Conservation (phyloP, 225 moss, liverwort and hornwort species). For the Bryum argenteum region DNA sequence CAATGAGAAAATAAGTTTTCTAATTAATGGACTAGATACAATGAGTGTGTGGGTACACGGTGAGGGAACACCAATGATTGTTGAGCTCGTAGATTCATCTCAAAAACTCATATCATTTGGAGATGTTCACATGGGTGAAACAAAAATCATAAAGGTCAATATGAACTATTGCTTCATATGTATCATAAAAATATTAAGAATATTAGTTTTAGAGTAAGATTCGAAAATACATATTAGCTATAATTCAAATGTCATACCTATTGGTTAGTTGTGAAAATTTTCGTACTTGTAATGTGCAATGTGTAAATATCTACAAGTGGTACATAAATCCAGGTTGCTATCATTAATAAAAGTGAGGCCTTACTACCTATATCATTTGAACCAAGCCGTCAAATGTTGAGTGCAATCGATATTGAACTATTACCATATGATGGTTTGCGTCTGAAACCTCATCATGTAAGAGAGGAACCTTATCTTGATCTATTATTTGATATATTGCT, state of each 20-base stretch:
- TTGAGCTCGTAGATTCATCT: conserved; percentile 73
- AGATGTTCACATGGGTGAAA: conserved; percentile 62
- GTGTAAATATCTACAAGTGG: too few relatives aligned
- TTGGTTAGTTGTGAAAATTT: too few relatives aligned
- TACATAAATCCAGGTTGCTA: conserved; percentile 31
- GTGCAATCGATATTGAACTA: conserved; percentile 71
- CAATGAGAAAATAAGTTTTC: conserved; percentile 68
- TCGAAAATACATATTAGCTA: too few relatives aligned
- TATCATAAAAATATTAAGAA: rapidly evolving
- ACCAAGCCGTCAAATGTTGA: conserved; percentile 45
- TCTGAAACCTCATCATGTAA: conserved; percentile 58
- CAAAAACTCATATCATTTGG: conserved; percentile 79
- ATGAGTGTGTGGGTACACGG: conserved; percentile 69
- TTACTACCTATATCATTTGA: conserved; percentile 53
- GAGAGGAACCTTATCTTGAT: too few relatives aligned
- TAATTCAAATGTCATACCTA: too few relatives aligned
- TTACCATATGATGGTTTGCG: conserved; percentile 72
- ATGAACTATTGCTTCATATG: too few relatives aligned
- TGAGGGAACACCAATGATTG: conserved; percentile 76
- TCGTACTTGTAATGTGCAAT: too few relatives aligned
- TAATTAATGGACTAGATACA: conserved; percentile 74
- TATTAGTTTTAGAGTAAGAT: too few relatives aligned
- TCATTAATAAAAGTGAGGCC: conserved; percentile 58
- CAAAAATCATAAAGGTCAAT: conserved; percentile 50
- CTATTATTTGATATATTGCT: rapidly evolving